Percentiles rank a stretch among this genome's conserved stretches.
phyloP scores from a whole-genome alignment of 192 early-diverging fungal species.

The Oehlia diaphana region DNA sequence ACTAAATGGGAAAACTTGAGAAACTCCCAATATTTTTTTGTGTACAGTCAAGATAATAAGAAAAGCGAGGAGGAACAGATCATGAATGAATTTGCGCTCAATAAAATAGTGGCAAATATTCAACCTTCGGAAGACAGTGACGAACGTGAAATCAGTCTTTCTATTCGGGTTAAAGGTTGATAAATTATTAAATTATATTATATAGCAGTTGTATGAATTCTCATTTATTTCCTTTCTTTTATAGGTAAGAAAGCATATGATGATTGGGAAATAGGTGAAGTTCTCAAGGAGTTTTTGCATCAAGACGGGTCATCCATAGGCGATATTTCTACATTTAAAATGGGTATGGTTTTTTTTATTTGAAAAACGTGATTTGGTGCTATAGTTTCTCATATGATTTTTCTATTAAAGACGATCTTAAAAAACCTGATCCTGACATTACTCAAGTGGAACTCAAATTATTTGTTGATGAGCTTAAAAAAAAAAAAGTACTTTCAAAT shows the following conservation, averaged over 20 bases:
- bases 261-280: constrained; percentile 19
- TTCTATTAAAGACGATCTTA: not conserved
- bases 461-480: not conserved
- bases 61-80: not conserved
- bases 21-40: not conserved
- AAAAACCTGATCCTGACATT: not conserved
- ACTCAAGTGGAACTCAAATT: not conserved
- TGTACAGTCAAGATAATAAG: constrained; percentile 1
- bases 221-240: not conserved
- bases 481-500: not conserved
- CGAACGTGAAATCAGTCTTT: not conserved
- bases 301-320: not conserved
- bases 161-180: not conserved
- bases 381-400: no score
- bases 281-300: constrained; percentile 4
- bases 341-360: not conserved
- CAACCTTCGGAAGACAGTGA: not conserved
- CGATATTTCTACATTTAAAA: not conserved
- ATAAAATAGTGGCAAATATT: not conserved
- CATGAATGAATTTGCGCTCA: not conserved
- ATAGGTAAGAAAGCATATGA: constrained; percentile 17
- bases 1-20: not conserved
- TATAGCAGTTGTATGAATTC: not conserved
- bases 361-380: not conserved
- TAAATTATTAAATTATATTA: not conserved